Percentiles rank a stretch among this genome's conserved stretches.
Conservation (phyloP, 495 filamentous ascomycete genomes). For the Polyplosphaeria fusca region DNA sequence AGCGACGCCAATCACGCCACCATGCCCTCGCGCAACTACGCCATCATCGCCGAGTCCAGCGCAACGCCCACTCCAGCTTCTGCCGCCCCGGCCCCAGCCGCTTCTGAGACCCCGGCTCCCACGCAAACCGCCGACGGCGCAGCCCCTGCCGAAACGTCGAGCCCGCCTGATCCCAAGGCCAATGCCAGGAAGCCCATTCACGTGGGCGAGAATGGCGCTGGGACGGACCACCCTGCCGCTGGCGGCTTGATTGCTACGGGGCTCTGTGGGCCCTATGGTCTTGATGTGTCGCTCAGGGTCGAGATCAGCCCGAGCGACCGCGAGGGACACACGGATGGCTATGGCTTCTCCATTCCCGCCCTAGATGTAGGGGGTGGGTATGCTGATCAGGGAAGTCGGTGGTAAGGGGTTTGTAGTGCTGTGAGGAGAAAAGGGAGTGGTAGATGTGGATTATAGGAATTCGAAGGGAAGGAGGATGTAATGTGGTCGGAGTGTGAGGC, state of each 20-base stretch:
- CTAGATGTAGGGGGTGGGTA: constrained; percentile 32
- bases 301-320: constrained; percentile 39
- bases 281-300: constrained; percentile 42
- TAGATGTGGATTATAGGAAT: neutral
- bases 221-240: constrained; percentile 41
- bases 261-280: constrained; percentile 38
- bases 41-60: constrained; percentile 68
- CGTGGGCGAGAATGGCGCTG: constrained; percentile 39
- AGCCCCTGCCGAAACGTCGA: neutral
- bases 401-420: constrained; percentile 1
- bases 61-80: constrained; percentile 8
- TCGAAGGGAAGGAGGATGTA: neutral
- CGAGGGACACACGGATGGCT: constrained; percentile 41
- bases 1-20: constrained; percentile 71
- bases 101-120: neutral
- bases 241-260: constrained; percentile 34
- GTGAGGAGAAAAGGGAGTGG: neutral
- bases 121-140: neutral
- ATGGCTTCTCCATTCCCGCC: constrained; percentile 42
- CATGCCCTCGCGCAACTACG: constrained; percentile 89
- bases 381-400: constrained; percentile 14
- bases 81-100: constrained; percentile 13
- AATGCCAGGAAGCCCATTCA: constrained; percentile 41
- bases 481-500: neutral
- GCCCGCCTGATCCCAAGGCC: constrained; percentile 14